phyloP scores from a whole-genome alignment of 2,329 filamentous ascomycete species.

The Nigrospora osmanthi region DNA sequence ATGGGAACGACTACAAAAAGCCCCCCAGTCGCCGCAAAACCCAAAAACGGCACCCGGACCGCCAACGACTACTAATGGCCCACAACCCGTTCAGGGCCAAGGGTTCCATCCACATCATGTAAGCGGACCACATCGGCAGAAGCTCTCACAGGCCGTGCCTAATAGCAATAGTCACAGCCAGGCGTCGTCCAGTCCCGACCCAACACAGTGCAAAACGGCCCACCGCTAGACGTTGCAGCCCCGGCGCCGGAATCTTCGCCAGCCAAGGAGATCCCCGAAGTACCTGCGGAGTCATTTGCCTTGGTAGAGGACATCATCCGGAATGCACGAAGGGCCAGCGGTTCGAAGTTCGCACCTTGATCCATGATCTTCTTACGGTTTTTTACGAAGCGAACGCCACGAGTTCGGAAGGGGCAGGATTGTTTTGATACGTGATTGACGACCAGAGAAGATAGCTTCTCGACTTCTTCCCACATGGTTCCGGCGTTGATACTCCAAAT shows the following conservation, averaged over 20 bases:
- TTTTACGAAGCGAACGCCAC: too few relatives aligned
- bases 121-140: slow-evolving; percentile 23
- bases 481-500: too few relatives aligned
- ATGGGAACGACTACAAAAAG: slow-evolving; percentile 20
- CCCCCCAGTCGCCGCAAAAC: slow-evolving; percentile 2
- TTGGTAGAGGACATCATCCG: slow-evolving; percentile 23
- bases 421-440: too few relatives aligned
- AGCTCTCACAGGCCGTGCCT: slow-evolving; percentile 19
- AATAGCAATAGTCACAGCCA: slow-evolving; percentile 21
- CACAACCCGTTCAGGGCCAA: slow-evolving; percentile 3
- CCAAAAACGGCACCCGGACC: background rate
- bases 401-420: too few relatives aligned
- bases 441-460: too few relatives aligned
- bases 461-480: too few relatives aligned
- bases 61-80: background rate
- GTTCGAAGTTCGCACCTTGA: background rate
- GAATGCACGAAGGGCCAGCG: slow-evolving; percentile 22
- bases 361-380: too few relatives aligned
- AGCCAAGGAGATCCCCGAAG: slow-evolving; percentile 15
- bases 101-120: slow-evolving; percentile 19
- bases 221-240: background rate
- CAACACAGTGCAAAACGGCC: too few relatives aligned
- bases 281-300: slow-evolving; percentile 22
- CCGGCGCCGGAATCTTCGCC: slow-evolving; percentile 1
- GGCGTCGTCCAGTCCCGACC: background rate